Evolutionary conservation across 768 basidiomycete genomes (phyloP), one percentile per base, ranked within the genome.

Genomic region (Hebeloma cylindrosporum): DNA sequence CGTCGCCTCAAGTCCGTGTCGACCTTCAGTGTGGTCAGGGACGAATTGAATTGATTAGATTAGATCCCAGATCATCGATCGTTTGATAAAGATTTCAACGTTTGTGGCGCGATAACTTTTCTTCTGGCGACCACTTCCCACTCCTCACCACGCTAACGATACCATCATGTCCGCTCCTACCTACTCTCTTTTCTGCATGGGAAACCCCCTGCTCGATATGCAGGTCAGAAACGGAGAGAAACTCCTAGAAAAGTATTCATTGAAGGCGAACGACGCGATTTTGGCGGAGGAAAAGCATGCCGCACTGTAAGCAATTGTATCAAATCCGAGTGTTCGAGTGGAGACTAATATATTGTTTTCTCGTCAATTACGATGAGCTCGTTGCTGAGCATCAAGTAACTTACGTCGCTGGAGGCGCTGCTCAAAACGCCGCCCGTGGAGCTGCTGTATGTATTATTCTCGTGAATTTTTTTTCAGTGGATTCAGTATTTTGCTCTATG

Each of bases 131-230:
- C 13, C 13, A 35, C 43, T 35, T 25, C 43, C 41, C 21, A 46
- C 43, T 7, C 22, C 37, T 10, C 55, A 93, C 88, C 44, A 92
- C 54, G 80, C 93, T 43, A 86, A 85, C 87, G 23, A 68, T 80
- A n/a, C 82, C 40, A 45, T 23, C 45, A 73, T 77, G 73, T 63
- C 81, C 36, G 14, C 41, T 13, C 61, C 68, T 18, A 66, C 74
- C 17, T 85, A 81, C 71, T 63, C 75, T 32, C 69, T 97, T 34
- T 92, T 97, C 70, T 90, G 84, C 72, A 71, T 98, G 70, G 95
- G 95, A 31, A 97, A 97, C 69, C 95, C 95, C 57, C 77, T 98
- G 62, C 85, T 98, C 39, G 94, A 99, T 66, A 87, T 99, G 72
- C 93, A 95, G 70, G 92, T 95, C 60, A 80, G 71, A 50, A 77